Percentiles rank a stretch among this genome's conserved stretches.
These are phyloP conservation scores for Isochrysis galbana DNA, from an alignment of 78 protist species.

Conservation along the genomic window DNA sequence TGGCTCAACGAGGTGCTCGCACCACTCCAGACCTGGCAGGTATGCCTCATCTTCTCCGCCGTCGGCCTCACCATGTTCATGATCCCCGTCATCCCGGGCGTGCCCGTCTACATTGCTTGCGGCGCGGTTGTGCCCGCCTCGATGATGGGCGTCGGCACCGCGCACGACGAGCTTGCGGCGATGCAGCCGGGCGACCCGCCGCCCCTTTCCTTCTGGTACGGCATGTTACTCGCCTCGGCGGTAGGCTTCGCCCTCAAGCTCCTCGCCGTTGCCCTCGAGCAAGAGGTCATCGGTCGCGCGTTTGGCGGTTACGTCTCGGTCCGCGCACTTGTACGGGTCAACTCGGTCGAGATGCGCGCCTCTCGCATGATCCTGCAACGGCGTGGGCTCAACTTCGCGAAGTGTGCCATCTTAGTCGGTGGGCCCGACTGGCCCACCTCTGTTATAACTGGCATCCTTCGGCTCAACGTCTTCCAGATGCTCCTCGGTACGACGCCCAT, in stretches of 20 bases:
- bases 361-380: neutral
- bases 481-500: neutral
- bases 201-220: neutral
- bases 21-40: neutral
- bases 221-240: neutral
- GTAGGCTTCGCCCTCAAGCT: neutral
- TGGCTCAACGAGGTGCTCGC: neutral
- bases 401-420: neutral
- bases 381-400: neutral
- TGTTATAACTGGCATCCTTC: neutral
- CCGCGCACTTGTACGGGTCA: neutral
- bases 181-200: neutral
- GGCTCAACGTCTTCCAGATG: neutral
- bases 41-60: neutral
- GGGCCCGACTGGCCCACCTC: conserved; percentile 40
- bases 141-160: neutral
- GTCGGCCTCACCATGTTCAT: neutral
- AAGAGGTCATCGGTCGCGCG: neutral
- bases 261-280: neutral
- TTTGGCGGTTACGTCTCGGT: neutral
- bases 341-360: neutral
- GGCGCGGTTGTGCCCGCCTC: neutral
- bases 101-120: neutral
- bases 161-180: neutral
- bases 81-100: neutral